phyloP scores from a whole-genome alignment of 441 rosid species.

The Arabidopsis lyrata region DNA sequence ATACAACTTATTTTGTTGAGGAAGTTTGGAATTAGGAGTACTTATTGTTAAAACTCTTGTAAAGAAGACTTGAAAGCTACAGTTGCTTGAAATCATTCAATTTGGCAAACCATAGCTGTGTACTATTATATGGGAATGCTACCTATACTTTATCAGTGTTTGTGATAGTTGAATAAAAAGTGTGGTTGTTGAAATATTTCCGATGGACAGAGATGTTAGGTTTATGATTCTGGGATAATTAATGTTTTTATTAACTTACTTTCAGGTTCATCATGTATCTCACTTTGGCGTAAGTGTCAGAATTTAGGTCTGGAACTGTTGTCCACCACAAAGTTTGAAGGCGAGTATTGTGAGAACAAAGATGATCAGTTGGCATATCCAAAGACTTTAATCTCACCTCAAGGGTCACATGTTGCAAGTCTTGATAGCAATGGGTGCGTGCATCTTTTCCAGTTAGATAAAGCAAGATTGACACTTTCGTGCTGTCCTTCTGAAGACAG shows the following conservation, averaged over 20 bases:
- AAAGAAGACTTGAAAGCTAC: slow-evolving; percentile 27
- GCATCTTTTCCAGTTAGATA: slow-evolving; percentile 70
- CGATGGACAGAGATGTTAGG: slow-evolving; percentile 12
- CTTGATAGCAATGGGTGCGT: slow-evolving; percentile 74
- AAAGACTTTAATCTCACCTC: slow-evolving; percentile 82
- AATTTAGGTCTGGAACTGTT: slow-evolving; percentile 61
- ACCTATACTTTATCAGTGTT: neutral
- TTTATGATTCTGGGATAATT: slow-evolving; percentile 18
- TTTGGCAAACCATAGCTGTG: neutral
- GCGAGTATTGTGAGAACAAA: slow-evolving; percentile 56
- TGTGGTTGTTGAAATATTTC: slow-evolving; percentile 22
- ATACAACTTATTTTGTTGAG: slow-evolving; percentile 34
- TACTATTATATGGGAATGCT: neutral
- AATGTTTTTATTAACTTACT: slow-evolving; percentile 32
- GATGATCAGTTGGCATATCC: slow-evolving; percentile 63
- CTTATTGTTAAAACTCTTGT: slow-evolving; percentile 15
- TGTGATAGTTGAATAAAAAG: slow-evolving; percentile 23
- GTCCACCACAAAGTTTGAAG: slow-evolving; percentile 72
- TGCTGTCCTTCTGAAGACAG: slow-evolving; percentile 49
- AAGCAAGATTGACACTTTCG: slow-evolving; percentile 51
- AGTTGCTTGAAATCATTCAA: slow-evolving; percentile 4
- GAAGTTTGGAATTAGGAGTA: slow-evolving; percentile 19
- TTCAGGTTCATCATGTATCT: slow-evolving; percentile 72
- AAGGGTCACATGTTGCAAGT: slow-evolving; percentile 69
- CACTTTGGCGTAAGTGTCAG: slow-evolving; percentile 70